A percentile compares a stretch with the other conserved stretches of the same genome.
Conservation (phyloP, 108 stramenopile genomes). For the Nitzschia sp. region DNA sequence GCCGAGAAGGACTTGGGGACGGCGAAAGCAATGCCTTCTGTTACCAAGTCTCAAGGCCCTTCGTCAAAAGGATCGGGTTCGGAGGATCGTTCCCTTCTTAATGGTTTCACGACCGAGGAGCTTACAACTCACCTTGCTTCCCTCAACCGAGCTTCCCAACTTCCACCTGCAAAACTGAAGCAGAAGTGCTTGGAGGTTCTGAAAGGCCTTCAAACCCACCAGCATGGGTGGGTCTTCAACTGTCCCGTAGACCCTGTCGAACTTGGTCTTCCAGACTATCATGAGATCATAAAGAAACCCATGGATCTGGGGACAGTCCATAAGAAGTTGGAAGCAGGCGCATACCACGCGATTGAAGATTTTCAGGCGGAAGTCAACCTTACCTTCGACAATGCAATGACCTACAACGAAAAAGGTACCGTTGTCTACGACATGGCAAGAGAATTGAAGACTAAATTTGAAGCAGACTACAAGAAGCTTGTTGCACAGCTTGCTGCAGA, state of each 20-base stretch:
- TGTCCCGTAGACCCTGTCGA: slow-evolving; percentile 93
- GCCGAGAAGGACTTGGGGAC: background rate
- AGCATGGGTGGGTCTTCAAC: slow-evolving; percentile 93
- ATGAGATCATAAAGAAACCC: slow-evolving; percentile 90
- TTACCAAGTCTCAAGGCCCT: slow-evolving; percentile 22
- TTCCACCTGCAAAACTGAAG: slow-evolving; percentile 77
- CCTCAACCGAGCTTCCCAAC: slow-evolving; percentile 66
- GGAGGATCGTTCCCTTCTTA: slow-evolving; percentile 86
- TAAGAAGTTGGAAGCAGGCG: slow-evolving; percentile 80
- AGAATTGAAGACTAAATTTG: slow-evolving; percentile 81
- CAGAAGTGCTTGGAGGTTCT: slow-evolving; percentile 81
- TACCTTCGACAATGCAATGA: slow-evolving; percentile 97
- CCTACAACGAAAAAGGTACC: slow-evolving; percentile 88
- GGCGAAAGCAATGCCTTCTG: slow-evolving; percentile 2
- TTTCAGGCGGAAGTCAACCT: slow-evolving; percentile 87
- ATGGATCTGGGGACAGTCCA: slow-evolving; percentile 97
- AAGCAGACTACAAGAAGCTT: slow-evolving; percentile 73
- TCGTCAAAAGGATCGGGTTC: slow-evolving; percentile 47
- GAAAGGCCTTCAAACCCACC: slow-evolving; percentile 82
- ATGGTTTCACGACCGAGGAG: slow-evolving; percentile 89
- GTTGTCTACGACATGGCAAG: slow-evolving; percentile 96
- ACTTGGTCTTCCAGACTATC: slow-evolving; percentile 91
- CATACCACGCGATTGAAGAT: slow-evolving; percentile 83
- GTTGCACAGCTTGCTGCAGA: slow-evolving; percentile 83
- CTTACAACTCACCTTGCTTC: slow-evolving; percentile 90